These are phyloP conservation scores for Triticum monococcum DNA, from an alignment of 176 grass and related monocot genomes.

Conservation along the genomic window DNA sequence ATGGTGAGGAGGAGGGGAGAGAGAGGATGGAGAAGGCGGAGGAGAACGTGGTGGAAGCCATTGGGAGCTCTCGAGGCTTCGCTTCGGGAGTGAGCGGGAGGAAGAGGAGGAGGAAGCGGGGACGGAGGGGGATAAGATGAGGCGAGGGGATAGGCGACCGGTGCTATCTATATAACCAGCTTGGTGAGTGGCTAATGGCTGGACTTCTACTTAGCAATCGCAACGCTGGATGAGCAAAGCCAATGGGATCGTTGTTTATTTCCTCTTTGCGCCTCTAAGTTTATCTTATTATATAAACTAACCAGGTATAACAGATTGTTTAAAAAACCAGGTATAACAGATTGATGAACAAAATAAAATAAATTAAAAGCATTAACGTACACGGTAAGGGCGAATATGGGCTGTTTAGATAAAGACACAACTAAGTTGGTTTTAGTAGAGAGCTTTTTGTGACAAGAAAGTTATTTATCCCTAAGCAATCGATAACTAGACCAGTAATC, in stretches of 20 bases:
- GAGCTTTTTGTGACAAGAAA: no score
- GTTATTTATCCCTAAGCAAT: no score
- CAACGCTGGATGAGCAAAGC: background rate
- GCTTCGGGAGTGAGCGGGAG: slow-evolving; percentile 11
- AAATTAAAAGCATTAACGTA: no score
- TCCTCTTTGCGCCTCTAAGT: no score
- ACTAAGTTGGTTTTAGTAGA: no score
- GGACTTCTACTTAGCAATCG: slow-evolving; percentile 10
- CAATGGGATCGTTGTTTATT: background rate
- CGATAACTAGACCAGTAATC: no score
- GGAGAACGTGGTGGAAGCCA: slow-evolving; percentile 63
- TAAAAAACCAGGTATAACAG: no score
- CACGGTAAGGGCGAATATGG: no score
- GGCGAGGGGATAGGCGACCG: slow-evolving; percentile 22
- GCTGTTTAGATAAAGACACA: no score
- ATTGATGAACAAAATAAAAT: no score
- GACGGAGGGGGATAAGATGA: slow-evolving; percentile 47
- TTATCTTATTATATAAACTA: no score
- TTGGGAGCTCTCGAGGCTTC: slow-evolving; percentile 8
- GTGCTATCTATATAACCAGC: background rate
- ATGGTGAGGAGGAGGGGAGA: slow-evolving; percentile 34
- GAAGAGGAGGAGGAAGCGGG: background rate
- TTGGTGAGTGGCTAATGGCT: slow-evolving; percentile 3
- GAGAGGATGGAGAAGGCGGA: slow-evolving; percentile 56
- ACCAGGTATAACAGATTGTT: no score